Percentiles rank a stretch among this genome's conserved stretches.
Conservation (phyloP, 2,329 filamentous ascomycete genomes). For the Aspergillus sp. region DNA sequence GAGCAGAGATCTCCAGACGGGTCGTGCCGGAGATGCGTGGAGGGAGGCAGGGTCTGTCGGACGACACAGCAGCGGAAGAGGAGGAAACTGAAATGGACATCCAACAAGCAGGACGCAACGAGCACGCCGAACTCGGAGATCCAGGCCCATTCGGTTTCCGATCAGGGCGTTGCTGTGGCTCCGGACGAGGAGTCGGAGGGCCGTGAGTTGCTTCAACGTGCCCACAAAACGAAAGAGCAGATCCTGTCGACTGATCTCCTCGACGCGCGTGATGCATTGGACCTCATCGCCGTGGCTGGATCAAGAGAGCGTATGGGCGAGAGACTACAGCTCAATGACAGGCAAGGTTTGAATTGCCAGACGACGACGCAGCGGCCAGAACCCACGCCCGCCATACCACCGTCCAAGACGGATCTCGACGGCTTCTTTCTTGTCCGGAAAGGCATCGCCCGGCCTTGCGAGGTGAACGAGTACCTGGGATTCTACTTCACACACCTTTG, state of each 20-base stretch:
- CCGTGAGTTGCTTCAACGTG: too few species aligned
- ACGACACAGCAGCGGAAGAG: constrained; percentile 2
- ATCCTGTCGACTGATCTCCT: constrained; percentile 6
- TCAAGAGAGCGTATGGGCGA: neutral
- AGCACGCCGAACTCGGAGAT: too few species aligned
- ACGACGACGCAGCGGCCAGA: too few species aligned
- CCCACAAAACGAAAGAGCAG: neutral
- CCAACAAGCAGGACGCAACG: neutral
- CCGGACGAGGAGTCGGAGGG: too few species aligned
- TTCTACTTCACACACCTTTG: constrained; percentile 6
- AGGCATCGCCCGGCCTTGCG: neutral
- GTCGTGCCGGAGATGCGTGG: neutral
- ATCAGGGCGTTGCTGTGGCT: too few species aligned
- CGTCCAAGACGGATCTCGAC: too few species aligned
- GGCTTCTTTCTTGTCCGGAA: constrained; percentile 1
- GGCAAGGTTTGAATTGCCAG: too few species aligned
- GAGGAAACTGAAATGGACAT: neutral
- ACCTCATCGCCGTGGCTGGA: constrained; percentile 1
- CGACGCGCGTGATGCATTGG: constrained; percentile 4
- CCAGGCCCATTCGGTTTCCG: too few species aligned
- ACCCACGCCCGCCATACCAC: too few species aligned
- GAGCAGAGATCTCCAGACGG: neutral
- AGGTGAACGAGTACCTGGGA: constrained; percentile 1
- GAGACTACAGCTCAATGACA: too few species aligned
- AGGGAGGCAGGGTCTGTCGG: neutral